phyloP scores from a whole-genome alignment of 2,329 filamentous ascomycete genomes.

The Ophiostoma australiae region DNA sequence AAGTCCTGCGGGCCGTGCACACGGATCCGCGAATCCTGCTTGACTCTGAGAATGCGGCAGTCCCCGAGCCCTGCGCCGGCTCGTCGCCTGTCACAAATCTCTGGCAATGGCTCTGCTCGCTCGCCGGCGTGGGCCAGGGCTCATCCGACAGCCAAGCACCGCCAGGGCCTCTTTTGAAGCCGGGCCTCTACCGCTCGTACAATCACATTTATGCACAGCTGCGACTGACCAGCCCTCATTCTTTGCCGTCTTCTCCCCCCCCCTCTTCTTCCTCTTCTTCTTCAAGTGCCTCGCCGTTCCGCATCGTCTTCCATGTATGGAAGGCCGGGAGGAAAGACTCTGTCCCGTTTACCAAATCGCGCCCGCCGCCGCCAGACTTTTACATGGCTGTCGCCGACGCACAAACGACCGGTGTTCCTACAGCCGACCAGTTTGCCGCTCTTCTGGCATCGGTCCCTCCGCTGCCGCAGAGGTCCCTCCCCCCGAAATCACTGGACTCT shows the following conservation, averaged over 20 bases:
- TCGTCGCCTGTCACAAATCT: constrained; percentile 32
- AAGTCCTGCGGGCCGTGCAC: constrained; percentile 44
- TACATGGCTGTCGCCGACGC: constrained; percentile 77
- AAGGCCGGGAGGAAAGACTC: constrained; percentile 29
- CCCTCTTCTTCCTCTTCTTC: constrained; percentile 30
- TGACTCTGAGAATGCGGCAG: not conserved
- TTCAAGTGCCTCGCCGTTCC: constrained; percentile 44
- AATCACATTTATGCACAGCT: constrained; percentile 70
- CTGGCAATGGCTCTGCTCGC: constrained; percentile 52
- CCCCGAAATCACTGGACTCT: not conserved
- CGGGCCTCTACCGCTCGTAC: constrained; percentile 63
- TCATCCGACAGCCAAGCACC: constrained; percentile 29
- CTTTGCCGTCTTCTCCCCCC: constrained; percentile 29
- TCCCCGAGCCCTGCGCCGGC: not conserved
- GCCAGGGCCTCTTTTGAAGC: constrained; percentile 55
- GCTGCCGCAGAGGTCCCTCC: constrained; percentile 40
- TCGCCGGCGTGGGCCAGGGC: constrained; percentile 28
- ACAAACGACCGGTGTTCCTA: constrained; percentile 65
- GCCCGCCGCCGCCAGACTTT: constrained; percentile 74
- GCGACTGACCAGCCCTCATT: constrained; percentile 11
- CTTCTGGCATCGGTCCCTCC: constrained; percentile 71
- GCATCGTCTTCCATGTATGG: constrained; percentile 44
- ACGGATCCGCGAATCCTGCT: not conserved
- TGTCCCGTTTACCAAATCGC: constrained; percentile 69
- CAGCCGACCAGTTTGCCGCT: constrained; percentile 62